phyloP scores from a whole-genome alignment of 164 flowering plant species.

The Magnolia changhungtana region DNA sequence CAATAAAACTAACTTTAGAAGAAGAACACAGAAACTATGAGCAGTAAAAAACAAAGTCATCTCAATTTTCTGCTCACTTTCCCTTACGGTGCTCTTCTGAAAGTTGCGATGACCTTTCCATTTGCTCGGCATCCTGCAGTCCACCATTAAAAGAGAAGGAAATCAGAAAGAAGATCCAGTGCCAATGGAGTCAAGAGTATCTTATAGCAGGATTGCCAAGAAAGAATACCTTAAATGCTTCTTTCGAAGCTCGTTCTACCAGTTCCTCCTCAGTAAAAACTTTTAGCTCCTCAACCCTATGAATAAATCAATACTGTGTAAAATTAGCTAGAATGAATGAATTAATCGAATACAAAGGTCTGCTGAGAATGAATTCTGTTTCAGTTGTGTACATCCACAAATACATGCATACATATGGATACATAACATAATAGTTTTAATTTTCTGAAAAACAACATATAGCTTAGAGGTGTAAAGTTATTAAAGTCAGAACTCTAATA shows the following conservation, averaged over 20 bases:
- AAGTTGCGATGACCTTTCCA: conserved; percentile 10
- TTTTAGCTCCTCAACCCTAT: conserved; percentile 71
- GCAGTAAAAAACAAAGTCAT: background rate
- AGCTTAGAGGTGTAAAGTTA: background rate
- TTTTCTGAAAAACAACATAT: too few species aligned
- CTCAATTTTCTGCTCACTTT: conserved; percentile 13
- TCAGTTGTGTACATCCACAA: background rate
- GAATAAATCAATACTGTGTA: background rate
- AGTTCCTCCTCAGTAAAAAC: conserved; percentile 61
- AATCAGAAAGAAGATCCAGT: background rate
- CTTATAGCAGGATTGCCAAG: background rate
- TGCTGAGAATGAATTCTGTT: too few species aligned
- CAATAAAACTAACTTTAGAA: background rate
- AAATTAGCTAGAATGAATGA: background rate
- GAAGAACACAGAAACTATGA: background rate
- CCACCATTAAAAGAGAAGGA: background rate
- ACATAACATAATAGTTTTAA: background rate
- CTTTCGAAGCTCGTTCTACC: conserved; percentile 58
- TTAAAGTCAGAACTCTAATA: background rate
- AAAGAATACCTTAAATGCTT: conserved; percentile 52
- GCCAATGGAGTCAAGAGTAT: background rate
- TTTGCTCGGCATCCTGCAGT: conserved; percentile 28
- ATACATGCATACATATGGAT: background rate
- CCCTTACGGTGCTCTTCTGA: conserved; percentile 19
- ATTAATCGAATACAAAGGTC: background rate